Evolutionary conservation across 345 rosid genomes (phyloP).

Genomic region (Brassica nigra): DNA sequence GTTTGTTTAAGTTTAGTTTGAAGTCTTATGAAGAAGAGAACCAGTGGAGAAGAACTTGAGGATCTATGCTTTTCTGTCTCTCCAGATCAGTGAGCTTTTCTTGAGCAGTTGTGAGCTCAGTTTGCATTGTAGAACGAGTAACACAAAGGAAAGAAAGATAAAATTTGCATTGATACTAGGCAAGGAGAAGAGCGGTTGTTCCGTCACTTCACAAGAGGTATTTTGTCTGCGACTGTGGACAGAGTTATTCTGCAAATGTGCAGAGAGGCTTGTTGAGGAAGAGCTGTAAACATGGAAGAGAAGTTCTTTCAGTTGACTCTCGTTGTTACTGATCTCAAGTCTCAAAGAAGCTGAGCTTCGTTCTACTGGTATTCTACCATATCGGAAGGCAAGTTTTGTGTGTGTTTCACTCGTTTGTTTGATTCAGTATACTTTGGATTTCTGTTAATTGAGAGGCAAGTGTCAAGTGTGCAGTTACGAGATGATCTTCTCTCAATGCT

Average conservation of each 20-base stretch:
- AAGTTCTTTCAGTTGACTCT: conserved; percentile 89
- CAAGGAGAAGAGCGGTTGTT: conserved; percentile 83
- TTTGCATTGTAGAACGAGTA: too few relatives aligned
- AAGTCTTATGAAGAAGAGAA: too few relatives aligned
- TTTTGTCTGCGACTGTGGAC: conserved; percentile 78
- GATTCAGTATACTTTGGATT: too few relatives aligned
- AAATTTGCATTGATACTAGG: conserved; percentile 42
- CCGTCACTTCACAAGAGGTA: conserved; percentile 95
- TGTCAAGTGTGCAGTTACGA: conserved; percentile 77
- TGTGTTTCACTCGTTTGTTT: background rate
- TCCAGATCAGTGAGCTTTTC: too few relatives aligned
- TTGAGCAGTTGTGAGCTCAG: too few relatives aligned
- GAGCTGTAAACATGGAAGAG: conserved; percentile 87
- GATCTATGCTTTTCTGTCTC: too few relatives aligned
- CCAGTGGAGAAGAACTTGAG: too few relatives aligned
- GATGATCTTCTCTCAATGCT: conserved; percentile 95
- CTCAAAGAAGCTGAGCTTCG: conserved; percentile 93
- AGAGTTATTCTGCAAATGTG: conserved; percentile 83
- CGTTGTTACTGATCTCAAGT: conserved; percentile 63
- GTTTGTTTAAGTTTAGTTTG: too few relatives aligned
- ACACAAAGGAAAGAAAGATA: too few relatives aligned
- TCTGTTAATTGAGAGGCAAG: conserved; percentile 36
- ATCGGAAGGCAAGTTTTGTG: conserved; percentile 75
- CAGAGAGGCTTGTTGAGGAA: conserved; percentile 87
- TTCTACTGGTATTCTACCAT: conserved; percentile 83